A percentile compares a stretch with the other conserved stretches of the same genome.
These are phyloP conservation scores for Melocanna baccifera DNA, from an alignment of 176 grass and related monocot species.

Conservation along the genomic window DNA sequence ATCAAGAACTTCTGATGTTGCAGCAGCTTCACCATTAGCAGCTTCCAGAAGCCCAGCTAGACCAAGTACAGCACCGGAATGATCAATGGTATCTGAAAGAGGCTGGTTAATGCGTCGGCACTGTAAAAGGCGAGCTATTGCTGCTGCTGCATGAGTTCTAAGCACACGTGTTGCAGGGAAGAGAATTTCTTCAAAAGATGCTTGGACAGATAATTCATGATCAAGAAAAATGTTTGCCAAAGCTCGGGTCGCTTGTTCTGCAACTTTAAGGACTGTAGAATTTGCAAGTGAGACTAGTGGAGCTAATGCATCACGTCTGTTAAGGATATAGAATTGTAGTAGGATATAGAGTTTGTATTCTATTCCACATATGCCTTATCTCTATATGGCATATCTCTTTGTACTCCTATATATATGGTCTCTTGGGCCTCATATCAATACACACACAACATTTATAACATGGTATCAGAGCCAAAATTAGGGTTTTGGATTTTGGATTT, in stretches of 20 bases:
- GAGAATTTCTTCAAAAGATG: slow-evolving; percentile 73
- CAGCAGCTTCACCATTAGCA: slow-evolving; percentile 66
- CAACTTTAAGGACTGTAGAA: slow-evolving; percentile 79
- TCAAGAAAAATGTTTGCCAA: slow-evolving; percentile 95
- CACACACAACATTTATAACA: too few relatives aligned
- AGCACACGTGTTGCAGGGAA: slow-evolving; percentile 76
- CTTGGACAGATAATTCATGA: slow-evolving; percentile 70
- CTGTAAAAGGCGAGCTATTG: slow-evolving; percentile 86
- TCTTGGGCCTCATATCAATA: too few relatives aligned
- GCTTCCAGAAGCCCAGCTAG: slow-evolving; percentile 77
- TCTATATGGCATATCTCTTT: too few relatives aligned
- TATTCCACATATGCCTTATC: too few relatives aligned
- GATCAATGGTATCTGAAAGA: slow-evolving; percentile 78
- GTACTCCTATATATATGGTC: too few relatives aligned
- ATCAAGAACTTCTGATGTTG: slow-evolving; percentile 94
- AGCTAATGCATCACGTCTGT: slow-evolving; percentile 69
- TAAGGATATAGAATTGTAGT: too few relatives aligned
- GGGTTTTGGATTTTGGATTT: too few relatives aligned
- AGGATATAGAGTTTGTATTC: too few relatives aligned
- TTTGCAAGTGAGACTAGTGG: slow-evolving; percentile 61
- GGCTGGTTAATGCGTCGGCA: slow-evolving; percentile 54
- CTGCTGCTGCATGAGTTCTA: slow-evolving; percentile 81
- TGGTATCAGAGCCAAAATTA: too few relatives aligned
- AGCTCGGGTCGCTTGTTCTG: slow-evolving; percentile 89
- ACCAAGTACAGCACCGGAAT: slow-evolving; percentile 77